Base-by-base conservation (phyloP, 2,329 filamentous ascomycete species). In the Penicillium vulpinum region DNA sequence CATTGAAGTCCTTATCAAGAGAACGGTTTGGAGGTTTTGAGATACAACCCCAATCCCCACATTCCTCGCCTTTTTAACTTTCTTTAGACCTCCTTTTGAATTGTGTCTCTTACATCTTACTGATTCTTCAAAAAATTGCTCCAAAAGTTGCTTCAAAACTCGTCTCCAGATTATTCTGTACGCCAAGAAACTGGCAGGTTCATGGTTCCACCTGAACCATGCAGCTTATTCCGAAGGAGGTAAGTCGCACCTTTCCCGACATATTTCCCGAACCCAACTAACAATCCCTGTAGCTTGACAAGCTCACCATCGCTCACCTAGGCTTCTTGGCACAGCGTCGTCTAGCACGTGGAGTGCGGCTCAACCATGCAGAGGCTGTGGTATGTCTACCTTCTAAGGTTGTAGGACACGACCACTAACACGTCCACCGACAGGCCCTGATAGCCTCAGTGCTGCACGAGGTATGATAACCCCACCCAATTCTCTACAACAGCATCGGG, bases 371-470 rank as follows among this genome's bases (percentile, higher is more conserved):
- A 31, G 93, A 97, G 80, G 91, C 93, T 60, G 87, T 86, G 64
- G 91, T 94, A 76, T 49, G 70, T 68, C 16, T 21, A 18, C 26
- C 18, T 22, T 11, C 24, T 9, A 10, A n/a, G n/a, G 28, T 13
- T 21, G 26, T 36, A 38, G 33, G 26, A 40, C 21, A 38, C 22
- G 8, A 24, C 21, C 39, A 51, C 51, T 58, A 49, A 58, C 35
- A 26, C 31, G 33, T 11, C 31, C n/a, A 39, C 16, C 16, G 24
- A 29, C 64, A 77, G 72, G 71, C 73, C 24, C 60, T 73, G 64
- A 95, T 97, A 69, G 88, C 92, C 60, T 92, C 85, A 72, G 92
- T 92, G 74, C 83, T 97, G 48, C 93, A 97, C 75, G 93, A 97
- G 75, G 86, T 88, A 76, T 55, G 65, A 67, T 39, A 26, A 16